phyloP scores from a whole-genome alignment of 1,139 yeast genomes.

The Tardiomyces blankii region DNA sequence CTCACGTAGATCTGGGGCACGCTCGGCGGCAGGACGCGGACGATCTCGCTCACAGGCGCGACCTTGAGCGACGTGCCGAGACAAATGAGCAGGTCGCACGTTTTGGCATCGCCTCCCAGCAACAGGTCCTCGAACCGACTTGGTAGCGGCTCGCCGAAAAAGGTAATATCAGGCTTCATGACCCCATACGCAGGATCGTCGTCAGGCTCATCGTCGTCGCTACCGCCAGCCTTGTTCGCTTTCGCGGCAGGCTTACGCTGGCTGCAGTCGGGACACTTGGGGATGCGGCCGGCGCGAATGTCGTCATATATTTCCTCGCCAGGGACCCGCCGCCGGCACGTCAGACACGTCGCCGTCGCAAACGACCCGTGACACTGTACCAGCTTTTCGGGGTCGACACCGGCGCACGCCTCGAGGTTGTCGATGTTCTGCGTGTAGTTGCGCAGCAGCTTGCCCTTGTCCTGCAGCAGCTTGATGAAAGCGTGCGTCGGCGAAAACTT shows the following conservation, averaged over 20 bases:
- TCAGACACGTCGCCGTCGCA: slow-evolving; percentile 80
- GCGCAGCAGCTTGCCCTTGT: slow-evolving; percentile 67
- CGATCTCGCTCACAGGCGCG: slow-evolving; percentile 91
- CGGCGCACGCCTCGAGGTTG: slow-evolving; percentile 78
- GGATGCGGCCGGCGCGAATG: slow-evolving; percentile 49
- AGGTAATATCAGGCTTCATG: slow-evolving; percentile 90
- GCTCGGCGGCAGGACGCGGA: slow-evolving; percentile 54
- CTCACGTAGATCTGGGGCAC: slow-evolving; percentile 82
- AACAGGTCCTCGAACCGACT: slow-evolving; percentile 53
- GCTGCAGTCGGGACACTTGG: slow-evolving; percentile 62
- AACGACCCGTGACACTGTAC: slow-evolving; percentile 97
- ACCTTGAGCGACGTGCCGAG: slow-evolving; percentile 93
- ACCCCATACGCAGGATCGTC: slow-evolving; percentile 42
- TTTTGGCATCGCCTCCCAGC: slow-evolving; percentile 40
- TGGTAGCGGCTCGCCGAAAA: slow-evolving; percentile 86
- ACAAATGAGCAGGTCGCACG: slow-evolving; percentile 75
- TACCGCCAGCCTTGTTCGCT: slow-evolving; percentile 1
- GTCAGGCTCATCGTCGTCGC: slow-evolving; percentile 8
- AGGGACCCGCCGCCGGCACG: slow-evolving; percentile 57
- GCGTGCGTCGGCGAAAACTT: slow-evolving; percentile 73
- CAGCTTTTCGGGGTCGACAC: slow-evolving; percentile 54
- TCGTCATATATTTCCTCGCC: slow-evolving; percentile 58
- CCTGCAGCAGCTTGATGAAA: slow-evolving; percentile 65
- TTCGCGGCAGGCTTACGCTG: slow-evolving; percentile 6
- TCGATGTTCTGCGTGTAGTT: slow-evolving; percentile 95